Evolutionary conservation across 2,329 filamentous ascomycete species (phyloP).

Genomic region (Fonsecaea nubica): DNA sequence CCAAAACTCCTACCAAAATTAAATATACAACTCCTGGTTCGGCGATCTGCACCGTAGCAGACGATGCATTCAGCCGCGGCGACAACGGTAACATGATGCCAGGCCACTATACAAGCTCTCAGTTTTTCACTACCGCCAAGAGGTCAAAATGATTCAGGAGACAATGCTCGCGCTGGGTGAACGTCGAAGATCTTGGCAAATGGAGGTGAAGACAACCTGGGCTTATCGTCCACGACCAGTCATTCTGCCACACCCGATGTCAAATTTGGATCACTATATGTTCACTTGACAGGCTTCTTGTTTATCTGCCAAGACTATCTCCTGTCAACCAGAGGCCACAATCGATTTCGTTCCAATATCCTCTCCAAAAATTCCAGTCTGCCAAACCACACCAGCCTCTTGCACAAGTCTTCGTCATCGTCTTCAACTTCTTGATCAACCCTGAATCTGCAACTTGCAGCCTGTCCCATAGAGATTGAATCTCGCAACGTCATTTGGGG

Average conservation of each 20-base stretch:
- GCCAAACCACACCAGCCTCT: neutral
- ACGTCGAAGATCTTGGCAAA: neutral
- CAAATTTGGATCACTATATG: neutral
- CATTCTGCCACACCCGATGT: constrained; percentile 8
- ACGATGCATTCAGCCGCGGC: neutral
- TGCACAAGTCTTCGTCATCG: neutral
- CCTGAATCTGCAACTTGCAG: neutral
- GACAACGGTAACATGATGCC: neutral
- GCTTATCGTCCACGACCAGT: neutral
- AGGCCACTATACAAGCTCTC: neutral
- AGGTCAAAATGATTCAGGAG: neutral
- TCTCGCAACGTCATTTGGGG: neutral
- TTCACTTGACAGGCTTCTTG: constrained; percentile 20
- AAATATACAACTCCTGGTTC: neutral
- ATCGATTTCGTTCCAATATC: neutral
- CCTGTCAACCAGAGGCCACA: neutral
- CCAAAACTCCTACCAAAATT: neutral
- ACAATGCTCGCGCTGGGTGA: neutral
- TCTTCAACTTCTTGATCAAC: neutral
- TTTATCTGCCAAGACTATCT: constrained; percentile 11
- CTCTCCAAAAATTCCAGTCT: neutral
- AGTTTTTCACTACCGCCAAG: neutral
- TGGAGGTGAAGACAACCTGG: neutral
- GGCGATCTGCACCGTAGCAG: neutral
- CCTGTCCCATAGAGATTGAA: neutral